Evolutionary conservation across 1,284 basidiomycete genomes (phyloP).

Genomic region (Trichosporon sp.): DNA sequence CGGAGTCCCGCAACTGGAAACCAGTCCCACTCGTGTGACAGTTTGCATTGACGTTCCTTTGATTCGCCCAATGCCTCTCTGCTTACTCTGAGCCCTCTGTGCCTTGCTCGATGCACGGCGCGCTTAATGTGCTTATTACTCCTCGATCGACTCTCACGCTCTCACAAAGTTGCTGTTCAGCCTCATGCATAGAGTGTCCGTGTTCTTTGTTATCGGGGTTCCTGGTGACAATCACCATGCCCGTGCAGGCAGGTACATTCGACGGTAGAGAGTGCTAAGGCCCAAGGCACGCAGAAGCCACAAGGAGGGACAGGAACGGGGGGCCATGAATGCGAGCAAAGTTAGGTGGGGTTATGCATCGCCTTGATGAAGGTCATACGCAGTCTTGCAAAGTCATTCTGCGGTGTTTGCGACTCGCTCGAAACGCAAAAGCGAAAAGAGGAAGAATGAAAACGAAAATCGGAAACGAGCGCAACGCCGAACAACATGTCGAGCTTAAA

Average conservation of each 20-base stretch:
- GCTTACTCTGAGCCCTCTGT: no score
- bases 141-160: not conserved
- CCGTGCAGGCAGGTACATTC: not conserved
- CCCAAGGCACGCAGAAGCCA: not conserved
- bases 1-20: not conserved
- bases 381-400: no score
- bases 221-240: not conserved
- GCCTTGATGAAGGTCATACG: not conserved
- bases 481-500: no score
- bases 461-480: no score
- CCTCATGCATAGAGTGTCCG: not conserved
- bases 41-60: not conserved
- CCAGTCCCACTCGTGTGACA: not conserved
- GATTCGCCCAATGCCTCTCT: not conserved
- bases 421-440: not conserved
- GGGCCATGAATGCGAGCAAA: not conserved
- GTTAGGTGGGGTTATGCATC: not conserved
- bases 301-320: not conserved
- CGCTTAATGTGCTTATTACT: not conserved
- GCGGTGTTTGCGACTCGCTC: no score
- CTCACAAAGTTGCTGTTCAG: not conserved
- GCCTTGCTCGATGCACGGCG: not conserved
- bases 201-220: not conserved
- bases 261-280: not conserved
- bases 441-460: no score